Evolutionary conservation across 768 basidiomycete genomes (phyloP).

Genomic region (Tylopilus sp.): DNA sequence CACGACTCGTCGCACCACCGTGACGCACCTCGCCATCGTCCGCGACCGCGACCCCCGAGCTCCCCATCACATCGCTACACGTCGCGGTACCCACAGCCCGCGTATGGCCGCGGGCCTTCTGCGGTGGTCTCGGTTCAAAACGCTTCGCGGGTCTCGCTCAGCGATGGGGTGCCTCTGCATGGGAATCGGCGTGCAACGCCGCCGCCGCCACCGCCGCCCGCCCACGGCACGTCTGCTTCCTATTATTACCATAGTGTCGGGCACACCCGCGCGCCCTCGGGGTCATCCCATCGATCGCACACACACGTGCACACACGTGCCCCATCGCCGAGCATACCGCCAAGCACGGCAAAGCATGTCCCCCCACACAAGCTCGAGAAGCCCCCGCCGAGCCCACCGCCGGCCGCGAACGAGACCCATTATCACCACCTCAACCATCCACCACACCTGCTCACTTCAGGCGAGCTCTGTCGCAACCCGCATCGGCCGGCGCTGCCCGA

Average conservation of each 20-base stretch:
- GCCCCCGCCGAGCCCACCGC: neutral
- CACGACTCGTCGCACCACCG: slow-evolving; percentile 17
- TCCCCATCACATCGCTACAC: slow-evolving; percentile 31
- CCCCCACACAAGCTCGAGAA: neutral
- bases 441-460: slow-evolving; percentile 6
- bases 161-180: slow-evolving; percentile 10
- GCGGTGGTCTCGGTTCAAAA: slow-evolving; percentile 14
- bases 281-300: slow-evolving; percentile 17
- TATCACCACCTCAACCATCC: slow-evolving; percentile 8
- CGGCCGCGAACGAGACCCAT: slow-evolving; percentile 9
- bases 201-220: slow-evolving; percentile 11
- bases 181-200: slow-evolving; percentile 8
- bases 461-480: slow-evolving; percentile 15
- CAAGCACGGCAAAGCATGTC: neutral
- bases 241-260: slow-evolving; percentile 6
- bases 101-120: slow-evolving; percentile 27
- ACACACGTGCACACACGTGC: slow-evolving; percentile 12
- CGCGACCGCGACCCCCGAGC: slow-evolving; percentile 28
- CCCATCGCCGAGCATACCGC: neutral
- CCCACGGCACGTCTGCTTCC: slow-evolving; percentile 5
- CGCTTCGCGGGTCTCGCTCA: slow-evolving; percentile 21
- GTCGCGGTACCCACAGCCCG: slow-evolving; percentile 23
- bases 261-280: slow-evolving; percentile 6
- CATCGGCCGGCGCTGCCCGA: slow-evolving; percentile 23
- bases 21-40: slow-evolving; percentile 13